phyloP scores from a whole-genome alignment of 176 grass and related monocot species.

The Secale cereale region DNA sequence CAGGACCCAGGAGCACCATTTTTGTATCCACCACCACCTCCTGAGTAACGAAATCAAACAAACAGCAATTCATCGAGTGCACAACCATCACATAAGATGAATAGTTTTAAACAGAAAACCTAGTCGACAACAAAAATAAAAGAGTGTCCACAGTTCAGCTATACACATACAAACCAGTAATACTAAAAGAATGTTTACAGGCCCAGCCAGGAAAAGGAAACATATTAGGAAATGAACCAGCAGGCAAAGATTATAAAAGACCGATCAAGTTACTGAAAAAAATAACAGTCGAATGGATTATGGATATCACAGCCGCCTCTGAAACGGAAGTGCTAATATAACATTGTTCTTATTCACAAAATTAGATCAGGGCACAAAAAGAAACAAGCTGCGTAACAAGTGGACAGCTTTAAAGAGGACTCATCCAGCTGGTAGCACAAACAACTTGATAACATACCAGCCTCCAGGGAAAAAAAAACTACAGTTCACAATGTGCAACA shows the following conservation, averaged over 20 bases:
- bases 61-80: not conserved
- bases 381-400: not conserved
- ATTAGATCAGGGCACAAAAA: not conserved
- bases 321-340: not conserved
- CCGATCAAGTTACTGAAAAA: not conserved
- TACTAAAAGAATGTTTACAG: not conserved
- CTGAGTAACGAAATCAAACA: not conserved
- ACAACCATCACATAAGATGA: not conserved
- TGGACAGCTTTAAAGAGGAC: not conserved
- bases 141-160: not conserved
- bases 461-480: not conserved
- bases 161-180: not conserved
- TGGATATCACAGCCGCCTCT: not conserved
- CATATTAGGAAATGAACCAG: not conserved
- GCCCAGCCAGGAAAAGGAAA: not conserved
- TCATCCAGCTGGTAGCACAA: constrained; percentile 10
- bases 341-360: not conserved
- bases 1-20: not conserved
- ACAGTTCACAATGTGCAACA: not conserved
- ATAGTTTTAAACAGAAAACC: not conserved
- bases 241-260: not conserved
- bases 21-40: constrained; percentile 10
- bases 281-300: not conserved
- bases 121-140: not conserved
- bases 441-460: not conserved